phyloP scores from a whole-genome alignment of 345 rosid species.

The Ceriops tagal region DNA sequence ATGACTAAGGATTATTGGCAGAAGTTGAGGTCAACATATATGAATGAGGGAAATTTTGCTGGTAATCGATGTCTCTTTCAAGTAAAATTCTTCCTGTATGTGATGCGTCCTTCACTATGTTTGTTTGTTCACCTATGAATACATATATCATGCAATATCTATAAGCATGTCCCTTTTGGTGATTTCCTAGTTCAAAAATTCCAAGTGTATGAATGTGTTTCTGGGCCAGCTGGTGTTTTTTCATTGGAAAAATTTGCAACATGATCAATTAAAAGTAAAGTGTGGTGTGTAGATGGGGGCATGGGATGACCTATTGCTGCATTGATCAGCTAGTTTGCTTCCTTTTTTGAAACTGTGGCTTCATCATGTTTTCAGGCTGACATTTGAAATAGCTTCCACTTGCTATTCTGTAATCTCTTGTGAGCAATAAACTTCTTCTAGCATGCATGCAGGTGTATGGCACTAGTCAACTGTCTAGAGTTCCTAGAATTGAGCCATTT shows the following conservation, averaged over 20 bases:
- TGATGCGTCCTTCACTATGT: neutral
- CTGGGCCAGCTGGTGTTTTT: no score
- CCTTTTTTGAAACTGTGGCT: neutral
- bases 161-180: no score
- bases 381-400: neutral
- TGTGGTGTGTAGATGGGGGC: no score
- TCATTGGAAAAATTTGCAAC: no score
- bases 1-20: constrained; percentile 76
- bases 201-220: no score
- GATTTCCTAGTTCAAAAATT: no score
- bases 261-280: no score
- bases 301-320: no score
- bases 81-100: neutral
- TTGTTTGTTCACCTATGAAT: neutral
- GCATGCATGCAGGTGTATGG: constrained; percentile 69
- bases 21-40: constrained; percentile 33
- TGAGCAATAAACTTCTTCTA: constrained; percentile 67
- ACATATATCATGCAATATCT: neutral
- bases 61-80: constrained; percentile 44
- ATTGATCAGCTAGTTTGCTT: neutral
- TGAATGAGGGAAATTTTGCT: constrained; percentile 37
- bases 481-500: constrained; percentile 33
- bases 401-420: constrained; percentile 23
- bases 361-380: no score
- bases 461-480: constrained; percentile 40